Evolutionary conservation across 441 rosid genomes (phyloP), one percentile per base, ranked within the genome.

Genomic region (Gossypium davidsonii): DNA sequence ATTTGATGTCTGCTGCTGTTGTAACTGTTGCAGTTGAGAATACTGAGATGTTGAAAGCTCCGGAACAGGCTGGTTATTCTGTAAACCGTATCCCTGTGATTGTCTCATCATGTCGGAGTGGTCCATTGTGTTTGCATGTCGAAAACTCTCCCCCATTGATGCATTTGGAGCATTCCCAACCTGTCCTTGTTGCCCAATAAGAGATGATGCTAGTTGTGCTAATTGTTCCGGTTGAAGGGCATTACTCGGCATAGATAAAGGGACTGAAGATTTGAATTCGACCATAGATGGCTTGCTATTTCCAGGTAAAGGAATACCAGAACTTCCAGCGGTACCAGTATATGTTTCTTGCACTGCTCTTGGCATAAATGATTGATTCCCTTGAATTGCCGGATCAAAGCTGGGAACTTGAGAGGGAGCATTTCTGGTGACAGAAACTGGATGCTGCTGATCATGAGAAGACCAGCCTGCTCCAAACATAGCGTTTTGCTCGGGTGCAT

Each of bases 211-310:
- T 79, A 94, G 73, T 59, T 88, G 92, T 23, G 93, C 87, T 76
- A 94, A 84, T 67, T 82, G 96, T 73, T 88, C 91, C 11, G 94
- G 86, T 75, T 88, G 89, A 77, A 92, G 79, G 64, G 82, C 82
- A 44, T 85, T 57, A 69, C 78, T 42, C 53, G 88, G 78, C 74
- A 57, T 64, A 18, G 93, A 82, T 7, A 42, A 42, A 42, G 48
- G 48, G 48, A 42, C 48, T 42, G 82, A 46, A 31, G 80, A 65
- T 65, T 80, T 82, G 0, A 73, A 72, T 37, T 85, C 91, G 62
- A 44, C 78, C 53, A 68, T 60, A 60, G 77, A 59, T 52, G 75
- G 53, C 39, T 63, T 76, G 59, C 49, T 53, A 53, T 73, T 78
- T 64, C 80, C 84, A 48, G 83, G 55, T 72, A 67, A 74, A 4